Conservation (phyloP, 106 monocot species). For the Allium sativum region DNA sequence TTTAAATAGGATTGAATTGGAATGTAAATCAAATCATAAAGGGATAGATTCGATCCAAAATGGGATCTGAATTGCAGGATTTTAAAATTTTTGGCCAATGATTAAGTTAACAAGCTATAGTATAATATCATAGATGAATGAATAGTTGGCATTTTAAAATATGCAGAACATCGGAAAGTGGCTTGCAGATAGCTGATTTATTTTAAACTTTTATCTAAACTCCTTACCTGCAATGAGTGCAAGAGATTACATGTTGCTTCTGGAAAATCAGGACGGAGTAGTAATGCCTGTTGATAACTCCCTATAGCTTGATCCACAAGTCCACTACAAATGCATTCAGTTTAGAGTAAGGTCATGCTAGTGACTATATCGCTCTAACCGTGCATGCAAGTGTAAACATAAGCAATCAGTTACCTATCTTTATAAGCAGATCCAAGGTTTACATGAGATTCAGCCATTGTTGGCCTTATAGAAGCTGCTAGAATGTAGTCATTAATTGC, state of each 20-base stretch:
- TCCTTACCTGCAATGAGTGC: slow-evolving; percentile 78
- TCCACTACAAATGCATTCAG: slow-evolving; percentile 40
- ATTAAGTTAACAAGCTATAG: no score
- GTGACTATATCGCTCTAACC: not conserved
- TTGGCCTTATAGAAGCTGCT: slow-evolving; percentile 70
- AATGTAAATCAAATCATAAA: no score
- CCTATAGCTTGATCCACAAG: slow-evolving; percentile 79
- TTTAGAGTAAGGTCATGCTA: not conserved
- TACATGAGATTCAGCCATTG: slow-evolving; percentile 98
- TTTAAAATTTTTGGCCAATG: no score
- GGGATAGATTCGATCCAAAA: no score
- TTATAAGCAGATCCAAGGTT: slow-evolving; percentile 95
- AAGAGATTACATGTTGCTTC: slow-evolving; percentile 94
- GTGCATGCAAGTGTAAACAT: not conserved
- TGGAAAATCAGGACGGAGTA: slow-evolving; percentile 78
- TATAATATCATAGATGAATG: no score
- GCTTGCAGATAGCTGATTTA: no score
- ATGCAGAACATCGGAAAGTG: no score
- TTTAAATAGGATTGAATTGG: no score
- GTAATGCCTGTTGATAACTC: slow-evolving; percentile 76
- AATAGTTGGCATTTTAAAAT: no score
- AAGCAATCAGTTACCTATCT: slow-evolving; percentile 52
- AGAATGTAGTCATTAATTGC: slow-evolving; percentile 90
- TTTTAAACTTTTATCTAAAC: no score
- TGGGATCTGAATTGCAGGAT: no score